phyloP scores from a whole-genome alignment of 805 yeast species.

The Hanseniaspora nectarophila region DNA sequence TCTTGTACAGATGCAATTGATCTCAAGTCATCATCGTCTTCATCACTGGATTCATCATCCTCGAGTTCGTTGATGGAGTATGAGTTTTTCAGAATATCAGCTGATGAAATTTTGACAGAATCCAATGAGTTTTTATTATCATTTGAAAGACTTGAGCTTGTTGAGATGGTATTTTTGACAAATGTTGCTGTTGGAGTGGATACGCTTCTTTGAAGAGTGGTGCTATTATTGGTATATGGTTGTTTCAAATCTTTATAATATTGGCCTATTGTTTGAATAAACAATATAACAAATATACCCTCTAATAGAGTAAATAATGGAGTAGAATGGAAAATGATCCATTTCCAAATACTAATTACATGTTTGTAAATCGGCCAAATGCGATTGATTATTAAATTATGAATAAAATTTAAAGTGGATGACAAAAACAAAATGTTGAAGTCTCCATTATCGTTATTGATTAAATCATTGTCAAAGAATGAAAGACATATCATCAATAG shows the following conservation, averaged over 20 bases:
- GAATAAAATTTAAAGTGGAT: conserved; percentile 5
- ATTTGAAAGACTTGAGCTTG: background rate
- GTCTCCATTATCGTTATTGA: background rate
- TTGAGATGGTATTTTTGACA: background rate
- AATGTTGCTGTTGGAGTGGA: background rate
- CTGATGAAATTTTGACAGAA: background rate
- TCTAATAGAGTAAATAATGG: conserved; percentile 81
- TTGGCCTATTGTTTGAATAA: conserved; percentile 88
- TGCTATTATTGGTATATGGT: conserved; percentile 4
- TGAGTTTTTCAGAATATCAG: background rate
- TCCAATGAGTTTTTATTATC: background rate
- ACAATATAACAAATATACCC: conserved; percentile 81
- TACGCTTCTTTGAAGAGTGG: conserved; percentile 21
- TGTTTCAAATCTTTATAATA: conserved; percentile 52
- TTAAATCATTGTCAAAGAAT: background rate
- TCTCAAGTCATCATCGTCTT: conserved; percentile 11
- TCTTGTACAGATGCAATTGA: conserved; percentile 14
- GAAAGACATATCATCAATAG: conserved; percentile 53
- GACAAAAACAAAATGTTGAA: conserved; percentile 8
- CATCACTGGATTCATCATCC: conserved; percentile 4
- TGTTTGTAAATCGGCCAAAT: conserved; percentile 22
- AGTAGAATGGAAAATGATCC: conserved; percentile 64
- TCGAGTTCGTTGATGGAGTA: background rate
- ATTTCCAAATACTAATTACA: conserved; percentile 56
- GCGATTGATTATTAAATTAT: conserved; percentile 8